Conservation (phyloP, 164 flowering plant species). For the Annona squamosa region DNA sequence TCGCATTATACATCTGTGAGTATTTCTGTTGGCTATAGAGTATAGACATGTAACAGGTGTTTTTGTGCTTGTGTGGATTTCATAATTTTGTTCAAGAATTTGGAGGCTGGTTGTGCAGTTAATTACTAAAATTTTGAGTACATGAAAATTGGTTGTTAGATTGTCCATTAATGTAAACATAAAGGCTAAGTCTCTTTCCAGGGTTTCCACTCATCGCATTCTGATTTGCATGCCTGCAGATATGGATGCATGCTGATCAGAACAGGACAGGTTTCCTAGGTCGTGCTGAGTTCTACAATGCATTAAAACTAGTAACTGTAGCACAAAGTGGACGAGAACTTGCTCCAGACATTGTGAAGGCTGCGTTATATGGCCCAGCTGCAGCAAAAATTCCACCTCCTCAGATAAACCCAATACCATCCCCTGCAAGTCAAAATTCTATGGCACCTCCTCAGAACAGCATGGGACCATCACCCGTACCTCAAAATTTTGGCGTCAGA, state of each 20-base stretch:
- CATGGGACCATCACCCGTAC: conserved; percentile 19
- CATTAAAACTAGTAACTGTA: conserved; percentile 90
- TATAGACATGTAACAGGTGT: no score
- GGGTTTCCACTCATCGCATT: neutral
- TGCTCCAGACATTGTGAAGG: conserved; percentile 86
- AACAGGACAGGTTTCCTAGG: conserved; percentile 70
- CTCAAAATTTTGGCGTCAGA: conserved; percentile 51
- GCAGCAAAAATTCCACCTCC: conserved; percentile 95
- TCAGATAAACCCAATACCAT: conserved; percentile 57
- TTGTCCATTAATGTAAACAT: no score
- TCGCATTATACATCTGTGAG: no score
- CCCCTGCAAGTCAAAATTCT: conserved; percentile 36
- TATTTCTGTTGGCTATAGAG: no score
- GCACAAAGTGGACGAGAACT: conserved; percentile 90
- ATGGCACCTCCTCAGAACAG: conserved; percentile 37
- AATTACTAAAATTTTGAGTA: no score
- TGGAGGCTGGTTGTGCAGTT: no score
- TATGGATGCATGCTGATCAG: conserved; percentile 89
- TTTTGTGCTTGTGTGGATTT: no score
- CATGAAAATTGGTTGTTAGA: no score
- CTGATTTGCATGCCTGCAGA: conserved; percentile 30
- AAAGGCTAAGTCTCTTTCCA: no score
- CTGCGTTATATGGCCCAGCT: conserved; percentile 83
- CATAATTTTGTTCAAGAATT: no score
- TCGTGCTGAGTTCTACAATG: conserved; percentile 79